phyloP scores from a whole-genome alignment of 768 basidiomycete species.

The Tricholoma furcatifolium region DNA sequence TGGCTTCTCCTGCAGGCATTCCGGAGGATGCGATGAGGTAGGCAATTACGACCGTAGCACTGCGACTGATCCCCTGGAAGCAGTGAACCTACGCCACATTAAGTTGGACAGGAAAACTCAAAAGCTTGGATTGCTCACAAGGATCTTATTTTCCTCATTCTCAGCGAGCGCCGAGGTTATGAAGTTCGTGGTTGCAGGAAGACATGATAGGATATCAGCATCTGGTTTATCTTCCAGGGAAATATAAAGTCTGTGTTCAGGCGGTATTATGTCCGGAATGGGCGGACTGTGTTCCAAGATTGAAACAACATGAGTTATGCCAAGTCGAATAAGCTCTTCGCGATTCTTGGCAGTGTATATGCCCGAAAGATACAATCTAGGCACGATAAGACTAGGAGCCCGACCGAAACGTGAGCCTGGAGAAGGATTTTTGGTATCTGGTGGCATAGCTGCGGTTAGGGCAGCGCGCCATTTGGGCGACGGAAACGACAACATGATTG shows the following conservation, averaged over 20 bases:
- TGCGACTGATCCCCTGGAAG: conserved; percentile 71
- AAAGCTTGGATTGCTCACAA: conserved; percentile 25
- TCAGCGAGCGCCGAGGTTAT: conserved; percentile 32
- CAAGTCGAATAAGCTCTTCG: conserved; percentile 48
- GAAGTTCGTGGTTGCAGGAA: conserved; percentile 36
- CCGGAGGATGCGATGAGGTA: conserved; percentile 57
- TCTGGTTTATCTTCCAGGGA: conserved; percentile 27
- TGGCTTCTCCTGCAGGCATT: conserved; percentile 53
- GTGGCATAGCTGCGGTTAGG: conserved; percentile 8
- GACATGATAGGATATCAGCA: conserved; percentile 31
- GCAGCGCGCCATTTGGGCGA: conserved; percentile 26
- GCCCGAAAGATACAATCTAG: conserved; percentile 64
- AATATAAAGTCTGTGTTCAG: conserved; percentile 49
- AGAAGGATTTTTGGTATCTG: conserved; percentile 14
- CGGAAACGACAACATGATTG: conserved; percentile 33
- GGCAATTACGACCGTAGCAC: conserved; percentile 73
- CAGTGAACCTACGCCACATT: conserved; percentile 65
- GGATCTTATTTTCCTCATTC: conserved; percentile 34
- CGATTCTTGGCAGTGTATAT: conserved; percentile 51
- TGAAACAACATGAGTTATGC: conserved; percentile 74
- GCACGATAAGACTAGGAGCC: conserved; percentile 38
- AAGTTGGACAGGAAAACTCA: background rate
- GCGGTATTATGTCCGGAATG: conserved; percentile 44
- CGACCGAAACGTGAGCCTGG: conserved; percentile 10
- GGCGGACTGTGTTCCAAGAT: conserved; percentile 52